Conservation (phyloP, 345 rosid genomes). For the Mercurialis annua region DNA sequence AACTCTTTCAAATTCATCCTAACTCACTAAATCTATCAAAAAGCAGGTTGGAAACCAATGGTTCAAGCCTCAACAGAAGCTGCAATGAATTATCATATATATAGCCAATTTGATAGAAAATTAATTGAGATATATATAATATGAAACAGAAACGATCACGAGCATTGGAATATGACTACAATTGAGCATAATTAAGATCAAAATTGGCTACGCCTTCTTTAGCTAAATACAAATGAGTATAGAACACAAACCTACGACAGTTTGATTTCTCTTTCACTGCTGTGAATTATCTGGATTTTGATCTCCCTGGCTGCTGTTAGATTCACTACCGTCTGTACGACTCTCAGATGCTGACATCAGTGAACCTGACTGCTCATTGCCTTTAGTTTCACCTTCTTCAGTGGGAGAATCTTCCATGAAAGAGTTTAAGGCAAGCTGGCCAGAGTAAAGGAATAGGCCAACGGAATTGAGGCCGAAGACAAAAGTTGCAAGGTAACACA, state of each 20-base stretch:
- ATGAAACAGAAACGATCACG: neutral
- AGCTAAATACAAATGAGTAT: slow-evolving; percentile 14
- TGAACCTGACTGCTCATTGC: slow-evolving; percentile 20
- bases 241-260: slow-evolving; percentile 15
- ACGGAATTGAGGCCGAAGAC: slow-evolving; percentile 80
- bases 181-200: slow-evolving; percentile 1
- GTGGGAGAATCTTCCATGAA: slow-evolving; percentile 38
- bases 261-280: slow-evolving; percentile 18
- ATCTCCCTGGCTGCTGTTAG: slow-evolving; percentile 38
- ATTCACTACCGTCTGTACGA: slow-evolving; percentile 28
- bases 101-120: neutral
- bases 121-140: neutral
- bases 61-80: neutral
- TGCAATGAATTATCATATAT: neutral
- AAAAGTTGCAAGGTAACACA: slow-evolving; percentile 92
- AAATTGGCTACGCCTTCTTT: neutral
- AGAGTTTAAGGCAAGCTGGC: slow-evolving; percentile 62
- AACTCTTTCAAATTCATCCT: neutral
- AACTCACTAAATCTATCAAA: neutral
- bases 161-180: neutral
- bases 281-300: slow-evolving; percentile 44
- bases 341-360: slow-evolving; percentile 29
- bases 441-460: slow-evolving; percentile 75
- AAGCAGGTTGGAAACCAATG: neutral
- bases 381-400: slow-evolving; percentile 25